These are phyloP conservation scores for Orbilia oligospora DNA, from an alignment of 2,329 filamentous ascomycete species.

Conservation along the genomic window DNA sequence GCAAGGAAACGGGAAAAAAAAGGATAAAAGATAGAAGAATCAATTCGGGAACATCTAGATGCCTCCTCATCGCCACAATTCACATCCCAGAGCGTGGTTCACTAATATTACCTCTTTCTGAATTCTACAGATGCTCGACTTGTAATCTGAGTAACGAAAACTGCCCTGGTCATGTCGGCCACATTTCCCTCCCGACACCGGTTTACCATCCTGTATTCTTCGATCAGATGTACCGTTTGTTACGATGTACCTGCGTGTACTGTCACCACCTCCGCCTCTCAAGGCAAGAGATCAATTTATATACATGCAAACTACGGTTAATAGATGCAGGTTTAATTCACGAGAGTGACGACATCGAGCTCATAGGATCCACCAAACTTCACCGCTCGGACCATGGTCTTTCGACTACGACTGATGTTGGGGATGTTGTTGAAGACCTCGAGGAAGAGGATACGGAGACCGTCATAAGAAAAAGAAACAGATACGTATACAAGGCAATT, in stretches of 20 bases:
- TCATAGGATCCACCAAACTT: constrained; percentile 61
- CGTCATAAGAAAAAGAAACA: constrained; percentile 71
- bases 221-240: constrained; percentile 87
- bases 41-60: no score
- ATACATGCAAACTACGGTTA: constrained; percentile 85
- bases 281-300: constrained; percentile 82
- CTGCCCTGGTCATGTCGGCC: constrained; percentile 93
- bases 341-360: constrained; percentile 74
- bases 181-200: constrained; percentile 92
- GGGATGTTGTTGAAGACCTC: constrained; percentile 70
- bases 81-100: background rate
- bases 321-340: constrained; percentile 86
- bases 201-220: constrained; percentile 98
- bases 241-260: constrained; percentile 90
- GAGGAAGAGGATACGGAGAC: constrained; percentile 77
- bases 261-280: constrained; percentile 88
- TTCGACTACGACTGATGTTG: constrained; percentile 63
- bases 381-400: constrained; percentile 43
- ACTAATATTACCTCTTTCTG: background rate
- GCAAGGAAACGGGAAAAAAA: no score
- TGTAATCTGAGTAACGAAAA: constrained; percentile 85
- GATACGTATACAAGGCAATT: constrained; percentile 81
- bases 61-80: background rate
- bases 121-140: constrained; percentile 80
- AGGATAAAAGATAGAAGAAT: no score